These are phyloP conservation scores for Trametes cingulata DNA, from an alignment of 768 basidiomycete genomes.

Conservation along the genomic window DNA sequence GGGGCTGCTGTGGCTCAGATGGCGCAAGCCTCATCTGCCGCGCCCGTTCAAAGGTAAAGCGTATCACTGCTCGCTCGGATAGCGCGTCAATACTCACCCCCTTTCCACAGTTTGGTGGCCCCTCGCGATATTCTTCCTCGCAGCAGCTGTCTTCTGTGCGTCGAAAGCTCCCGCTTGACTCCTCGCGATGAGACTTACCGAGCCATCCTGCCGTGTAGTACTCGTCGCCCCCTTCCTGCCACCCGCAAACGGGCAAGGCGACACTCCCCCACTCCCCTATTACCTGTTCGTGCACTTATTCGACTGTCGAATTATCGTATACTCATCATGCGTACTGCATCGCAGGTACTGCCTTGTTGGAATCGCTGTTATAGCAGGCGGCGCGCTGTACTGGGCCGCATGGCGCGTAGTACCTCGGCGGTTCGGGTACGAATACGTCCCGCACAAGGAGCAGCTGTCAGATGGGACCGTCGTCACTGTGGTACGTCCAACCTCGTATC, in stretches of 20 bases:
- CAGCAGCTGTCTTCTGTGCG: slow-evolving; percentile 51
- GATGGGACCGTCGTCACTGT: slow-evolving; percentile 57
- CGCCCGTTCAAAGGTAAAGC: slow-evolving; percentile 60
- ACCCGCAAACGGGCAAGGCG: slow-evolving; percentile 54
- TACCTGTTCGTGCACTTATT: slow-evolving; percentile 38
- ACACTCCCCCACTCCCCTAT: slow-evolving; percentile 60
- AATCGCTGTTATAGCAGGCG: slow-evolving; percentile 46
- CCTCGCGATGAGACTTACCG: slow-evolving; percentile 14
- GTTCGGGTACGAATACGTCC: slow-evolving; percentile 48
- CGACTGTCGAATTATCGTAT: not conserved
- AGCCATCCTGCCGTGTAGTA: slow-evolving; percentile 31
- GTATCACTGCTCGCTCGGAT: too few relatives aligned
- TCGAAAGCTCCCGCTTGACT: not conserved
- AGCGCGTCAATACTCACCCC: too few relatives aligned
- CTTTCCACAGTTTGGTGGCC: slow-evolving; percentile 61
- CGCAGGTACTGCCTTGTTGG: slow-evolving; percentile 53
- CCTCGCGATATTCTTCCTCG: slow-evolving; percentile 54
- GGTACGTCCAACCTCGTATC: slow-evolving; percentile 31
- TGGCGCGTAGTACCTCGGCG: slow-evolving; percentile 54
- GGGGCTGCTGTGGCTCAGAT: slow-evolving; percentile 57
- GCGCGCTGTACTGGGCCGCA: slow-evolving; percentile 52
- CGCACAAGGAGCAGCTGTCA: slow-evolving; percentile 45
- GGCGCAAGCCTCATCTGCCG: slow-evolving; percentile 43
- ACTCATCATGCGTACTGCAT: not conserved
- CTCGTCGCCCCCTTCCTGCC: slow-evolving; percentile 55